Evolutionary conservation across 2,329 filamentous ascomycete species (phyloP), one percentile per base, ranked within the genome.

Genomic region (Fusarium aywerte): DNA sequence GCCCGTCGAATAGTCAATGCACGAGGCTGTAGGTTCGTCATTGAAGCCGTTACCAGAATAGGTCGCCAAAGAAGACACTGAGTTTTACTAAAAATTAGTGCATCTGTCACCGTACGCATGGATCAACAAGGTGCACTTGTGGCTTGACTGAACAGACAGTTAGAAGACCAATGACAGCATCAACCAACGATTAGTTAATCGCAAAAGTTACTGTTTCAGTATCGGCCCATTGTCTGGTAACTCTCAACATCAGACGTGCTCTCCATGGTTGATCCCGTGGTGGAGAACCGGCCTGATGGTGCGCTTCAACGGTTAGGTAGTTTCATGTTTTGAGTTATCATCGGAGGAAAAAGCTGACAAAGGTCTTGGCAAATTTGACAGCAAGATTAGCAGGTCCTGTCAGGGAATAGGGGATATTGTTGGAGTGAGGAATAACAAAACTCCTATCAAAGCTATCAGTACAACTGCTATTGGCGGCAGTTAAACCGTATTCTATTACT

Each of bases 151-250:
- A 11, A 35, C 16, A 20, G 31, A 25, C 31, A 35, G 44, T 25
- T 29, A 31, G n/a, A 31, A 48, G 11, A 5, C 43, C 31, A 11
- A n/a, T 7, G 21, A 32, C n/a, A 29, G 31, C 21, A 36, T 48
- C 21, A 35, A 11, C 36, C 31, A 48, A 18, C 21, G 45, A 20
- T 25, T 11, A 35, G 21, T 35, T 13, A 20, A 52, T 45, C 38
- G 32, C 55, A 60, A 44, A 18, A 60, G 13, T 33, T 60, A 23
- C 44, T 39, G 13, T 32, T 60, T 53, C 4, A 36, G 36, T 50
- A 35, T 51, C 42, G 36, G 11, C 32, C 50, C 38, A 58, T 58
- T 27, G 18, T 38, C 31, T 48, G 16, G 5, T 21, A 29, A 7
- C 27, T 16, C 23, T 31, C 35, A n/a, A 48, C 52, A 29, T 58